Conservation (phyloP, 768 basidiomycete genomes). For the Boletus bicolor region DNA sequence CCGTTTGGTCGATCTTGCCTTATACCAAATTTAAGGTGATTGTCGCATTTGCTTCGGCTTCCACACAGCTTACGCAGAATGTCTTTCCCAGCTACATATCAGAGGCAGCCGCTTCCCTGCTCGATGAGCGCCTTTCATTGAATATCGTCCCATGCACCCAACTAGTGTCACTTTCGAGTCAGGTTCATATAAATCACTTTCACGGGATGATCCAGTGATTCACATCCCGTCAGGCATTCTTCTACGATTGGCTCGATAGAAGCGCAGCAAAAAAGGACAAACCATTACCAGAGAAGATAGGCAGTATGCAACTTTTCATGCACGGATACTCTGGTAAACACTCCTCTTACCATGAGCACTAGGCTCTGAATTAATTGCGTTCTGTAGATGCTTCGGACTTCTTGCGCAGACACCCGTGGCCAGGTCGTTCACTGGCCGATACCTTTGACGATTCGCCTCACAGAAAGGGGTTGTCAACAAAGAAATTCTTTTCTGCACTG, state of each 20-base stretch:
- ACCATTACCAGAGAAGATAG: conserved; percentile 81
- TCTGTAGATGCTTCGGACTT: conserved; percentile 82
- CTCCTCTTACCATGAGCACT: not conserved
- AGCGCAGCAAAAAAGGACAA: conserved; percentile 81
- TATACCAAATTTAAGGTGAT: conserved; percentile 81
- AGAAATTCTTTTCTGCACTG: conserved; percentile 63
- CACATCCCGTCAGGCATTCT: conserved; percentile 61
- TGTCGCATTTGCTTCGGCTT: not conserved
- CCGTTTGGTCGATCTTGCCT: conserved; percentile 88
- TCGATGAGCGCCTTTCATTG: conserved; percentile 70
- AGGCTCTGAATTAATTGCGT: not conserved
- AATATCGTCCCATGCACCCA: conserved; percentile 86
- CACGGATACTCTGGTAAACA: conserved; percentile 70
- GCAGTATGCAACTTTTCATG: conserved; percentile 87
- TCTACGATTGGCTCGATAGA: conserved; percentile 89
- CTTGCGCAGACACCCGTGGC: conserved; percentile 82
- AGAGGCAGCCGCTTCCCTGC: conserved; percentile 82
- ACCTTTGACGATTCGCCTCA: conserved; percentile 85
- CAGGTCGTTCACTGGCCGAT: conserved; percentile 77
- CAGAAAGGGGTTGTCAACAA: conserved; percentile 63
- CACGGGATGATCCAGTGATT: not conserved
- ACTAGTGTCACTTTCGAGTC: conserved; percentile 77
- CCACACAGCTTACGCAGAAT: not conserved
- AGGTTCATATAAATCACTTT: conserved; percentile 32
- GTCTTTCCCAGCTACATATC: conserved; percentile 65